Base-by-base conservation (phyloP, 345 rosid species). In the Ceriops decandra region DNA sequence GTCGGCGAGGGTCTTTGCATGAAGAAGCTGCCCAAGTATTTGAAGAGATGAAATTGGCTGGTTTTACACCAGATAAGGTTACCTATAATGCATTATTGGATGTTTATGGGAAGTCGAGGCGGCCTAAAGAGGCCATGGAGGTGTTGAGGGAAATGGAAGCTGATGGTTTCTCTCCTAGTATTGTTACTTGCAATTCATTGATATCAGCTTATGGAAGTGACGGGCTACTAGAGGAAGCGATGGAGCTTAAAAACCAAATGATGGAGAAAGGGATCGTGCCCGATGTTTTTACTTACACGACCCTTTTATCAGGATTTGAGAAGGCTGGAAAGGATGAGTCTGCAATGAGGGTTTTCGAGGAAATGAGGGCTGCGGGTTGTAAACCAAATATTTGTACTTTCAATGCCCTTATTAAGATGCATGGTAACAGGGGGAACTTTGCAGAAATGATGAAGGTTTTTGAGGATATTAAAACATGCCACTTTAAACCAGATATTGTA, bases 221-320 rank as follows among this genome's bases (percentile, higher is more conserved):
- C 68, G 96, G 97, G 7, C 76, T 89, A 56, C 63, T 91, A 60
- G 84, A 77, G 33, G 99, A 89, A 62, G 97, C 99, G 0, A 64
- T 84, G 88, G 87, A 87, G 76, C 85, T 95, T 62, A 95, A 91
- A 71, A 71, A 66, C 57, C 91, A 82, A 81, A 89, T 95, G 97
- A 68, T 77, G 17, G 81, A 68, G n/a, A 84, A 82, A 26, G 93
- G 93, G 70, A 82, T 86, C 62, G 82, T 79, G 66, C 99, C 93
- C 32, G 96, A 95, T 78, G 97, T 95, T 72, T 89, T 87, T 75
- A 95, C 99, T n/a, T 95, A 87, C 80, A 95, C 97, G 4, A 87
- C 99, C 15, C 93, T 95, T 17, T 77, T 91, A 27, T 95, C 99
- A 0, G 99, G 97, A 11, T 89, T 85, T 76, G 93, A 86, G 81